Percentiles rank a stretch among this genome's conserved stretches.
Evolutionary conservation across 2,329 filamentous ascomycete genomes (phyloP).

Genomic region (Aureobasidium uvarum): DNA sequence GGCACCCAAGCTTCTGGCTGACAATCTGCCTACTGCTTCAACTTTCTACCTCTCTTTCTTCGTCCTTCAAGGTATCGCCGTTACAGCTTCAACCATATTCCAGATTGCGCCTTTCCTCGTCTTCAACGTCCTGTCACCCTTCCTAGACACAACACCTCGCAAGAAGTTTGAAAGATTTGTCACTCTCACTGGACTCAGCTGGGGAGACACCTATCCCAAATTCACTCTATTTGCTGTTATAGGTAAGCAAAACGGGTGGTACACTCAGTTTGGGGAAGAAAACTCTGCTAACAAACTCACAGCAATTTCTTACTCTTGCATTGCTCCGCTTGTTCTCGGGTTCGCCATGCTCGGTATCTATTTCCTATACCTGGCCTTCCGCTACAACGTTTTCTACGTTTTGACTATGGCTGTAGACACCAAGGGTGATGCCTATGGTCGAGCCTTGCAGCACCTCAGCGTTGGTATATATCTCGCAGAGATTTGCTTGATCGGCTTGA

Average conservation of each 20-base stretch:
- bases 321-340: constrained; percentile 48
- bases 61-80: constrained; percentile 38
- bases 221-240: no score
- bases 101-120: constrained; percentile 36
- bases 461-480: constrained; percentile 49
- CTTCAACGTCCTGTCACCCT: constrained; percentile 34
- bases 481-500: constrained; percentile 48
- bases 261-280: neutral
- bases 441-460: constrained; percentile 47
- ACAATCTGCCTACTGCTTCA: constrained; percentile 39
- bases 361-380: constrained; percentile 49
- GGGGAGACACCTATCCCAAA: constrained; percentile 30
- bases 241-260: constrained; percentile 28
- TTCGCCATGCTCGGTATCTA: constrained; percentile 46
- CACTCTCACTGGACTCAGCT: constrained; percentile 42
- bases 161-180: constrained; percentile 47
- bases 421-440: constrained; percentile 45
- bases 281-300: neutral
- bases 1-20: constrained; percentile 36
- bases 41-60: constrained; percentile 43
- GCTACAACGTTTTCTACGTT: constrained; percentile 51
- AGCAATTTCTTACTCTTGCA: constrained; percentile 48
- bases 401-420: constrained; percentile 47
- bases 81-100: constrained; percentile 34
- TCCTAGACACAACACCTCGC: constrained; percentile 44